Base-by-base conservation (phyloP, 2,329 filamentous ascomycete species). In the Cladosporium austrohemisphaericum region DNA sequence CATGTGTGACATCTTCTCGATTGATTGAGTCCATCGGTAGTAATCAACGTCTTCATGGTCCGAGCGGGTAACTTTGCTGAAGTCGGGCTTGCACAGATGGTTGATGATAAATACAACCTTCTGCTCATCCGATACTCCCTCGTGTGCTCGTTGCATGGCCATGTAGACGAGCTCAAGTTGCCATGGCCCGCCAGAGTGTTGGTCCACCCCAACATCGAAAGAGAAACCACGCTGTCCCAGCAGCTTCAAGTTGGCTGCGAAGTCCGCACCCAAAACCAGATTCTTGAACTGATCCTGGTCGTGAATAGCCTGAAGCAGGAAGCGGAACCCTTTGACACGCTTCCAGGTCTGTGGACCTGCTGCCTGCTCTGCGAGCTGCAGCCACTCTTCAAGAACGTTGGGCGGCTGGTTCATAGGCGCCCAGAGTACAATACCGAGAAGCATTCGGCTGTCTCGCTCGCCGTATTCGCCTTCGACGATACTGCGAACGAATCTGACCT, bases 151-250 rank as follows among this genome's bases (percentile, higher is more conserved):
- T 37, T 59, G 54, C 33, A 74, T 63, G 50, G 71, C 65, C 43
- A 60, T 60, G 2, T 57, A 61, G 9, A 69, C 65, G 1, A 55
- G 52, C 33, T 70, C 66, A 23, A 75, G 49, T 52, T 69, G 88
- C 71, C 78, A 81, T 51, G 84, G 75, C 4, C 89, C 91, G 22
- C 85, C 81, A n/a, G 80, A 76, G 64, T 88, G 80, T 60, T 86
- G 81, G 73, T 96, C 89, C 10, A 95, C 80, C 0, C 88, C 90
- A 0, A 95, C 72, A 65, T 96, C 92, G 65, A 96, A 95, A 1
- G 79, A 77, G 60, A 84, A 78, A 45, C 74, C 74, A 4, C 82
- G 72, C 9, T 77, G 70, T 26, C 76, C 68, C 33, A 91, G 61
- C 72, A 83, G 46, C 38, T 76, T 67, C 36, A 91, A 60, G 74